These are phyloP conservation scores for Neofusicoccum ribis DNA, from an alignment of 2,329 filamentous ascomycete species.

Conservation along the genomic window DNA sequence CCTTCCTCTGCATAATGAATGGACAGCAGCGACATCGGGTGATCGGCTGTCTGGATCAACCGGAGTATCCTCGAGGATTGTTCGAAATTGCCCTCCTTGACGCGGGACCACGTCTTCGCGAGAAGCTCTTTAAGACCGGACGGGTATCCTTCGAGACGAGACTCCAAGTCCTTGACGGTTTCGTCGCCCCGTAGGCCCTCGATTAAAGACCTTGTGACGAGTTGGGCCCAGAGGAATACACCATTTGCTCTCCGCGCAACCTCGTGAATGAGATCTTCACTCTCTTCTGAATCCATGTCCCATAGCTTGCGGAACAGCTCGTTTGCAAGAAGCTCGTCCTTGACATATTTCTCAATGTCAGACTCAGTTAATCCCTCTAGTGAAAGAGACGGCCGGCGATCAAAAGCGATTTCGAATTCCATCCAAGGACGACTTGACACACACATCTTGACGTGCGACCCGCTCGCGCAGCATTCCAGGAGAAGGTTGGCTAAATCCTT, in stretches of 20 bases:
- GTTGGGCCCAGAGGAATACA: constrained; percentile 27
- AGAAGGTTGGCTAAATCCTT: neutral
- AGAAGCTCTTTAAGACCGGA: constrained; percentile 23
- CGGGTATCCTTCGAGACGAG: constrained; percentile 21
- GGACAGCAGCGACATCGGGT: constrained; percentile 20
- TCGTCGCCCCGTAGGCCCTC: constrained; percentile 22
- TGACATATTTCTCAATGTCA: constrained; percentile 17
- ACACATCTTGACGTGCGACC: constrained; percentile 9
- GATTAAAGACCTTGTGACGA: constrained; percentile 23
- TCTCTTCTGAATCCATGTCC: neutral
- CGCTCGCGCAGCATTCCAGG: neutral
- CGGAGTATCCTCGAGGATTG: constrained; percentile 24
- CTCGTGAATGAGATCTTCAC: neutral
- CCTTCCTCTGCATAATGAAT: constrained; percentile 23
- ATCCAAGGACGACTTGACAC: constrained; percentile 1
- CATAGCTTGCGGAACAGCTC: constrained; percentile 3
- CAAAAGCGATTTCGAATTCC: constrained; percentile 8
- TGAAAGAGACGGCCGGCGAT: constrained; percentile 1
- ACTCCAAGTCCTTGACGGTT: constrained; percentile 18
- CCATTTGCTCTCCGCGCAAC: constrained; percentile 23
- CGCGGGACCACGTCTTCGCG: constrained; percentile 18
- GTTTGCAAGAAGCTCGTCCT: neutral
- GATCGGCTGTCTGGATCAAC: constrained; percentile 12
- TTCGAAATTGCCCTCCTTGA: constrained; percentile 1
- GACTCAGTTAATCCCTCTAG: constrained; percentile 17